A percentile compares a stretch with the other conserved stretches of the same genome.
Evolutionary conservation across 2,329 filamentous ascomycete species (phyloP).

Genomic region (Ophiostoma himal-ulmi): DNA sequence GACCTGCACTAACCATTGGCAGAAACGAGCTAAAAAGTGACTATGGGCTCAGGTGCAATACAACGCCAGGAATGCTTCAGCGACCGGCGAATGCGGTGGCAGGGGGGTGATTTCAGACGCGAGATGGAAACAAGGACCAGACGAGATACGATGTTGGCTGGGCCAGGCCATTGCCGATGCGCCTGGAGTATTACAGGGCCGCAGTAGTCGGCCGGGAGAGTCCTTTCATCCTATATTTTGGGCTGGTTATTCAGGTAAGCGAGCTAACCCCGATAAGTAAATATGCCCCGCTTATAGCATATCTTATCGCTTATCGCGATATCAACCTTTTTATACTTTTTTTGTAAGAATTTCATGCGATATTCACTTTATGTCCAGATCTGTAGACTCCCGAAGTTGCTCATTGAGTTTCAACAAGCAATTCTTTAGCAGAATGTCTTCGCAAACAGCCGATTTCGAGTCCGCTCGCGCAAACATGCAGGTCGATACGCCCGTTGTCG

Average conservation of each 20-base stretch:
- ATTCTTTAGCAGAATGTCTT: slow-evolving; percentile 13
- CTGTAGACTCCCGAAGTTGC: background rate
- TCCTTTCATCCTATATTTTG: background rate
- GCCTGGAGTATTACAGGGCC: background rate
- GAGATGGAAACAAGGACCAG: background rate
- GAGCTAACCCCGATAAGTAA: background rate
- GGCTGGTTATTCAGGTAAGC: background rate
- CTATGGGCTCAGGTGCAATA: background rate
- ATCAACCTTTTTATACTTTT: slow-evolving; percentile 4
- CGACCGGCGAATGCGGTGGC: background rate
- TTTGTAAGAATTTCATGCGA: slow-evolving; percentile 13
- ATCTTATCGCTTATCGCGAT: slow-evolving; percentile 13
- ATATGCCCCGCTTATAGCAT: slow-evolving; percentile 10
- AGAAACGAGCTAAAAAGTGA: slow-evolving; percentile 6
- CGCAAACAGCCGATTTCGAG: slow-evolving; percentile 3
- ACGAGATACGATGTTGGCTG: slow-evolving; percentile 3
- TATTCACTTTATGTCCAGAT: background rate
- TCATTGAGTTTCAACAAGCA: background rate
- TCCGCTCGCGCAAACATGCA: background rate
- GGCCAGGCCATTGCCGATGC: slow-evolving; percentile 6
- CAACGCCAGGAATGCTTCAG: background rate
- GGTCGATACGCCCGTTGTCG: background rate
- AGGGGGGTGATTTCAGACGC: slow-evolving; percentile 6
- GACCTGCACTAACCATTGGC: slow-evolving; percentile 6
- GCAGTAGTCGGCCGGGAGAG: background rate